Evolutionary conservation across 1,139 yeast species (phyloP), one percentile per base, ranked within the genome.

Genomic region (Saccharomycopsis phalli): DNA sequence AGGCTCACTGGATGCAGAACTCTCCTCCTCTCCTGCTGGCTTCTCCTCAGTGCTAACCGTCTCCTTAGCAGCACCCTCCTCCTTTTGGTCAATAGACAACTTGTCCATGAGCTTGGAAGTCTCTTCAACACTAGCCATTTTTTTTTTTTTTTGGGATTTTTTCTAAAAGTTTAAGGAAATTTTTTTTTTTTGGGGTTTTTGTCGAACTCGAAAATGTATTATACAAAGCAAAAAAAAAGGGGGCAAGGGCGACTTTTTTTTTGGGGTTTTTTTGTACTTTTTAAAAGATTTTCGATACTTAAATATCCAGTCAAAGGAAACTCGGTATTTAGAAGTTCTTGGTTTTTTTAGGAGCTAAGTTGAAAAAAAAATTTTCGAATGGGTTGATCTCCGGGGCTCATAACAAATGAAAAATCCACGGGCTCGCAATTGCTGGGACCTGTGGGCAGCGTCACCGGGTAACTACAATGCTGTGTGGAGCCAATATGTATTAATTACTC

Each of bases 1-100:
- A 46, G 62, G 57, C 37, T 62, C 52, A 11, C 56, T 54, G 38
- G 59, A 57, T 37, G 54, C 51, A 46, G 60, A 52, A 39, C 66
- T 27, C 29, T 26, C 29, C 29, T 26, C 29, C 14, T 37, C 36
- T 21, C 34, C 37, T n/a, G 39, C 30, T 25, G 53, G 57, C 37
- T 60, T 46, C 21, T 56, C 56, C 20, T 45, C 51, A 20, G 47
- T 47, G 21, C 47, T 38, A 34, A 54, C 46, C 37, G 55, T 52
- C 42, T 55, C 40, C 39, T 53, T 48, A 5, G 37, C 46, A 32
- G 45, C 44, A 17, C 44, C 48, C 49, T 29, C 40, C 10, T 37
- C 29, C 32, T 35, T 38, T 17, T 38, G 32, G 13, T 33, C 16
- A 17, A 38, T 17, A n/a, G 41, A 38, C 33, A 38, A 33, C 13